A percentile compares a stretch with the other conserved stretches of the same genome.
These are phyloP conservation scores for Diversispora epigaea DNA, from an alignment of 192 early-diverging fungal species.

Conservation along the genomic window DNA sequence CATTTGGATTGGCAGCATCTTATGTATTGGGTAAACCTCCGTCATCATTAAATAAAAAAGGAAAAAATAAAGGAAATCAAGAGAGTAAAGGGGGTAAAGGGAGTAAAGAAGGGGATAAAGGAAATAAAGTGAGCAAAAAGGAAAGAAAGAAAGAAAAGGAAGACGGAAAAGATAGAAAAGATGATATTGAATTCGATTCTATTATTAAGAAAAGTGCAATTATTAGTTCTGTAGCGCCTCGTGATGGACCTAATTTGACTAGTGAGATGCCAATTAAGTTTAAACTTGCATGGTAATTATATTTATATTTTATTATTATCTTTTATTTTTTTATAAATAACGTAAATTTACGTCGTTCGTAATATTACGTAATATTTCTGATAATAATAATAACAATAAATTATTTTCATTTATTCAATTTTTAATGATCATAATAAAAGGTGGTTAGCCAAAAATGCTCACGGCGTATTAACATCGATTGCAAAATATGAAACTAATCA, in stretches of 20 bases:
- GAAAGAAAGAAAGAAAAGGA: too few relatives aligned
- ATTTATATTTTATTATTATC: background rate
- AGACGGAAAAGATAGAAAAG: background rate
- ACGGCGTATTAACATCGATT: conserved; percentile 13
- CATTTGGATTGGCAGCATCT: conserved; percentile 26
- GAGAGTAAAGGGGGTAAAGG: too few relatives aligned
- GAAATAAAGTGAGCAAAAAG: too few relatives aligned
- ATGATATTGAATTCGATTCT: background rate
- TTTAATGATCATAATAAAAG: background rate
- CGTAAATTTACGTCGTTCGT: too few relatives aligned
- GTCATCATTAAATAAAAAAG: too few relatives aligned
- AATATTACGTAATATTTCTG: too few relatives aligned
- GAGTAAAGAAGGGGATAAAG: too few relatives aligned
- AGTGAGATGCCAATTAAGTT: conserved; percentile 24
- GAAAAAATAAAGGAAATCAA: too few relatives aligned
- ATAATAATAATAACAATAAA: background rate
- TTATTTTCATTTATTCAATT: background rate
- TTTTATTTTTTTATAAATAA: background rate
- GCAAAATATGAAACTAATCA: conserved; percentile 15
- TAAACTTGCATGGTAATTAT: conserved; percentile 32
- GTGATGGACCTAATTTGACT: conserved; percentile 10
- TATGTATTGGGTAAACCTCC: conserved; percentile 13
- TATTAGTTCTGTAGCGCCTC: conserved; percentile 31
- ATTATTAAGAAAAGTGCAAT: conserved; percentile 16
- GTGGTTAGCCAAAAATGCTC: conserved; percentile 14